A percentile compares a stretch with the other conserved stretches of the same genome.
Conservation (phyloP, 2,329 filamentous ascomycete species). For the Colletotrichum sp. region DNA sequence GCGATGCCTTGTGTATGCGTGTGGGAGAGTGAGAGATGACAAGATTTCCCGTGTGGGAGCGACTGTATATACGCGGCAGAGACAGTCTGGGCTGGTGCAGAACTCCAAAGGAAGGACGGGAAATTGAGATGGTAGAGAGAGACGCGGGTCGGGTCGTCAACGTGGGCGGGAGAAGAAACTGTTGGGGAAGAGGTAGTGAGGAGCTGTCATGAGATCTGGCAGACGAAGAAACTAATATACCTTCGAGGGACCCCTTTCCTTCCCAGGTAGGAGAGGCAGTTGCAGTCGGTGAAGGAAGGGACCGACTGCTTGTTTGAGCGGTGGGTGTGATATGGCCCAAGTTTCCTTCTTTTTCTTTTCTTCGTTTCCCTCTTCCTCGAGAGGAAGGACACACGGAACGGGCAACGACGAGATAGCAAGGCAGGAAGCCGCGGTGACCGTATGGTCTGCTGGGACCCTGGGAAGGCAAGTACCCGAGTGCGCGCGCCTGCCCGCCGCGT, state of each 20-base stretch:
- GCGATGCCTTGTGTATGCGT: background rate
- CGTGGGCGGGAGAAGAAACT: conserved; percentile 1
- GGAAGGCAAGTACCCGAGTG: background rate
- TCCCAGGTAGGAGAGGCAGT: background rate
- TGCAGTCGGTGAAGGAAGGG: conserved; percentile 11
- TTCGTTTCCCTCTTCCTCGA: background rate
- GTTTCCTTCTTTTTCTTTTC: background rate
- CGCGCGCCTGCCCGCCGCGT: background rate
- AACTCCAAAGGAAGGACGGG: background rate
- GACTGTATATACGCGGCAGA: background rate
- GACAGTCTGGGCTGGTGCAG: background rate
- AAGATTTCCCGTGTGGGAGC: background rate
- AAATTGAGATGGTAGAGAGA: background rate
- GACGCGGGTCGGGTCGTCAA: background rate
- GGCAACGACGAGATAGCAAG: background rate
- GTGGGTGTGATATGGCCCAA: background rate
- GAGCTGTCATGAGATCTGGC: conserved; percentile 15
- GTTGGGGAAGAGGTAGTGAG: background rate
- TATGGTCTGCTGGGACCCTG: conserved; percentile 4
- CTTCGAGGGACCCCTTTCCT: background rate
- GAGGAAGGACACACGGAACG: conserved; percentile 2
- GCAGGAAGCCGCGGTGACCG: background rate
- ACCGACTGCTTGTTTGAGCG: background rate
- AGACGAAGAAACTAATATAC: conserved; percentile 17
- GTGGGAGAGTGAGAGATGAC: background rate